Percentiles rank a stretch among this genome's conserved stretches.
phyloP scores from a whole-genome alignment of 2,329 filamentous ascomycete species.

The Fusarium miscanthi region DNA sequence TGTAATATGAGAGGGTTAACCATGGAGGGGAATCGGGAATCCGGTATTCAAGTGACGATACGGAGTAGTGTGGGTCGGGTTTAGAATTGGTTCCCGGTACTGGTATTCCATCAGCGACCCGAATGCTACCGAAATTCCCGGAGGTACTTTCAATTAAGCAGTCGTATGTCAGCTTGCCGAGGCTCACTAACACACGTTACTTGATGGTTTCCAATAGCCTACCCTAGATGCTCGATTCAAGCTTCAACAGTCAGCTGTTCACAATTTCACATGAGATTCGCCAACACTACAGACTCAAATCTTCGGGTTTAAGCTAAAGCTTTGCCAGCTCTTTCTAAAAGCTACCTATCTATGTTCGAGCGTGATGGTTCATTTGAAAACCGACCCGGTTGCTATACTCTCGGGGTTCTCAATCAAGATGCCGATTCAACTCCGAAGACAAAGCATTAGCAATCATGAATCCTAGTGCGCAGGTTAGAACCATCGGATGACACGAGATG shows the following conservation, averaged over 20 bases:
- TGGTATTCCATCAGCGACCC: constrained; percentile 20
- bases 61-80: constrained; percentile 38
- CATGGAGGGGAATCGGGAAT: constrained; percentile 41
- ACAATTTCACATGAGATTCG: neutral
- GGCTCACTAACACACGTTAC: constrained; percentile 28
- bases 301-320: neutral
- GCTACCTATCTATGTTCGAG: no score
- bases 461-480: neutral
- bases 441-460: neutral
- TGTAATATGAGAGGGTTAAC: constrained; percentile 12
- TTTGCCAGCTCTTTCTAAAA: neutral
- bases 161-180: constrained; percentile 8
- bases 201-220: constrained; percentile 14
- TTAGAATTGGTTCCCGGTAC: constrained; percentile 43
- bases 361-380: neutral
- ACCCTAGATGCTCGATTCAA: constrained; percentile 32
- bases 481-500: neutral
- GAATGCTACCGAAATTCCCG: constrained; percentile 36
- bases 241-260: constrained; percentile 1
- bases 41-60: constrained; percentile 42
- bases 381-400: neutral
- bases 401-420: neutral
- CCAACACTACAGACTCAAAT: neutral
- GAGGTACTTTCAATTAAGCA: constrained; percentile 40
- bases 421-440: constrained; percentile 3